Evolutionary conservation across 495 filamentous ascomycete species (phyloP).

Genomic region (Penicillium coffeae): DNA sequence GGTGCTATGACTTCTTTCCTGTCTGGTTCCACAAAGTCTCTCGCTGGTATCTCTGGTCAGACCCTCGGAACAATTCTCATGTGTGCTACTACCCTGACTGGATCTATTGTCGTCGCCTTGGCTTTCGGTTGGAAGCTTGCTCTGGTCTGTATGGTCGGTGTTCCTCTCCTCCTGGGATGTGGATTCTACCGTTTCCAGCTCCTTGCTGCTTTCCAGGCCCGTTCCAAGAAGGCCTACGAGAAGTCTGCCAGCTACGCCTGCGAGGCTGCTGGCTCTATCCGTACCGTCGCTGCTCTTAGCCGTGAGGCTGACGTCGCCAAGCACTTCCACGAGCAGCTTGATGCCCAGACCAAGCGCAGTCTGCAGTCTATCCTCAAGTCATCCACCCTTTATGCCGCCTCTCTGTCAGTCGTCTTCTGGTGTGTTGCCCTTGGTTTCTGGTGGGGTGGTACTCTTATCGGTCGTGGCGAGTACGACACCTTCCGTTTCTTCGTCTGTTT

Average conservation of each 20-base stretch:
- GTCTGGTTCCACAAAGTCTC: slow-evolving; percentile 78
- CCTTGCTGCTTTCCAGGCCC: slow-evolving; percentile 68
- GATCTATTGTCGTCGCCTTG: slow-evolving; percentile 60
- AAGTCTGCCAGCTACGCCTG: slow-evolving; percentile 79
- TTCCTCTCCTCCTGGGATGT: slow-evolving; percentile 73
- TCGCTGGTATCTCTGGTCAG: slow-evolving; percentile 75
- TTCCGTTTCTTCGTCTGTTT: slow-evolving; percentile 88
- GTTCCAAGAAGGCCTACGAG: slow-evolving; percentile 68
- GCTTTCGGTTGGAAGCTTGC: slow-evolving; percentile 88
- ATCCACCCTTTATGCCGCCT: slow-evolving; percentile 70
- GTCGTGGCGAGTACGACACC: slow-evolving; percentile 62
- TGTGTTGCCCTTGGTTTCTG: slow-evolving; percentile 89
- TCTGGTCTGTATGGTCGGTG: slow-evolving; percentile 72
- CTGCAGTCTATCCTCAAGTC: slow-evolving; percentile 63
- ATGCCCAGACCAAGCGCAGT: slow-evolving; percentile 55
- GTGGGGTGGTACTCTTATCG: slow-evolving; percentile 82
- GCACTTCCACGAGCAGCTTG: slow-evolving; percentile 67
- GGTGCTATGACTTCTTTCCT: slow-evolving; percentile 83
- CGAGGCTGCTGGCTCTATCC: slow-evolving; percentile 85
- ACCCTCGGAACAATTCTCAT: slow-evolving; percentile 79
- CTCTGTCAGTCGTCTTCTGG: slow-evolving; percentile 76
- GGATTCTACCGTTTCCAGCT: slow-evolving; percentile 87
- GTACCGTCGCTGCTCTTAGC: slow-evolving; percentile 87
- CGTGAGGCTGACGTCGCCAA: slow-evolving; percentile 74
- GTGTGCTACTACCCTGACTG: slow-evolving; percentile 68